A percentile compares a stretch with the other conserved stretches of the same genome.
Evolutionary conservation across 2,329 filamentous ascomycete species (phyloP).

Genomic region (Dactylonectria macrodidyma): DNA sequence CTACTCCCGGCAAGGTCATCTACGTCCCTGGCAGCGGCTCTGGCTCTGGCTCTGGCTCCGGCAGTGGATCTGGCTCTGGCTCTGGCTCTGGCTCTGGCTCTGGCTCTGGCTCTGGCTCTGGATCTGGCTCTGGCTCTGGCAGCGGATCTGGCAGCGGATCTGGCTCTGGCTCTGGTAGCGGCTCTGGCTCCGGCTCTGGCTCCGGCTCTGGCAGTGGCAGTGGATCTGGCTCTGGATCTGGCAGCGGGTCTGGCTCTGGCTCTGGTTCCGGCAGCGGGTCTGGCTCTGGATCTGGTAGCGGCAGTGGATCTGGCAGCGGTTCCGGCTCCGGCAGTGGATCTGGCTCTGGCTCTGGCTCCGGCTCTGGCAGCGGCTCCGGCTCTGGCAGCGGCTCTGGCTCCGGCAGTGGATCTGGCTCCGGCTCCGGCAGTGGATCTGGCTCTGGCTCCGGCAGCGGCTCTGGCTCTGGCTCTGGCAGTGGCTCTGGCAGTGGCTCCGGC

Average conservation of each 20-base stretch:
- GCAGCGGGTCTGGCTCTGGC: background rate
- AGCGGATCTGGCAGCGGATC: background rate
- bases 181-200: slow-evolving; percentile 3
- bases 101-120: background rate
- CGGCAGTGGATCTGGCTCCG: background rate
- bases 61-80: no score
- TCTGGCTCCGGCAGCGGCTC: background rate
- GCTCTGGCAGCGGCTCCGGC: background rate
- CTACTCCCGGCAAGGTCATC: slow-evolving; percentile 12
- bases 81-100: no score
- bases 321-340: background rate
- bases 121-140: background rate
- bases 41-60: no score
- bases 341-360: slow-evolving; percentile 1
- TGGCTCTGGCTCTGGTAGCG: slow-evolving; percentile 1
- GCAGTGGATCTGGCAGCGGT: no score
- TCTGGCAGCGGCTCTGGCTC: no score
- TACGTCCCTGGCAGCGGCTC: slow-evolving; percentile 9
- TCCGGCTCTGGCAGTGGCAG: background rate
- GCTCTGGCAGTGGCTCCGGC: slow-evolving; percentile 11
- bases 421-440: background rate
- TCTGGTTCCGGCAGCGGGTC: background rate
- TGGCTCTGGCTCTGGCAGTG: background rate
- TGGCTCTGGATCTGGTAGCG: no score
- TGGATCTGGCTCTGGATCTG: no score